Percentiles rank a stretch among this genome's conserved stretches.
These are phyloP conservation scores for Rutidosis leptorrhynchoides DNA, from an alignment of 129 eudicot genomes.

Conservation along the genomic window DNA sequence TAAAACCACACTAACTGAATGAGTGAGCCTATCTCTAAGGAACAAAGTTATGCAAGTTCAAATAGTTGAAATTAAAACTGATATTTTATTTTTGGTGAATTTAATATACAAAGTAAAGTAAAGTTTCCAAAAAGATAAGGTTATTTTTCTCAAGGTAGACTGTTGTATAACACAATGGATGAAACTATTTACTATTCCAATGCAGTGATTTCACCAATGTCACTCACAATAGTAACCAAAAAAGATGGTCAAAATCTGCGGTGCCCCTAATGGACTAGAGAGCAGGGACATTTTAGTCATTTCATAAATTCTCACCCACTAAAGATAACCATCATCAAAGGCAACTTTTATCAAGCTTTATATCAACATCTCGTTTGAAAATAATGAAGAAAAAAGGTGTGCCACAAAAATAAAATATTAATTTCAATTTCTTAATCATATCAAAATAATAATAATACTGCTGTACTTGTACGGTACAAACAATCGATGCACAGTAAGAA, in stretches of 20 bases:
- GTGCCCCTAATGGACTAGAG: slow-evolving; percentile 22
- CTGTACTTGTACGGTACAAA: slow-evolving; percentile 21
- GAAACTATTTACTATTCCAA: slow-evolving; percentile 24
- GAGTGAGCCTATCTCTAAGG: background rate
- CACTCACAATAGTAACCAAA: slow-evolving; percentile 26
- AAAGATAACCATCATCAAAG: slow-evolving; percentile 34
- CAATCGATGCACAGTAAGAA: slow-evolving; percentile 8
- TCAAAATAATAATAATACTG: slow-evolving; percentile 21
- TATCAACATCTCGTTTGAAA: slow-evolving; percentile 34
- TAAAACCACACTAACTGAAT: background rate
- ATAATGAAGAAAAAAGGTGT: slow-evolving; percentile 9
- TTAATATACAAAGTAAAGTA: background rate
- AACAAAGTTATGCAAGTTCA: background rate
- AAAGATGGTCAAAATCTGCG: slow-evolving; percentile 29
- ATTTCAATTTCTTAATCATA: slow-evolving; percentile 30
- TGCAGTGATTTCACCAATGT: slow-evolving; percentile 32
- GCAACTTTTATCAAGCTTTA: slow-evolving; percentile 33
- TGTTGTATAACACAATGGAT: slow-evolving; percentile 31
- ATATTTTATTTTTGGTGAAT: background rate
- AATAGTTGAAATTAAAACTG: background rate
- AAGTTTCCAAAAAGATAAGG: background rate
- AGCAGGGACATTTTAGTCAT: slow-evolving; percentile 40
- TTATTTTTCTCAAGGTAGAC: slow-evolving; percentile 13
- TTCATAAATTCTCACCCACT: slow-evolving; percentile 15
- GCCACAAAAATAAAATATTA: slow-evolving; percentile 20